phyloP scores from a whole-genome alignment of 257 asterid genomes.

The Solanum bulbocastanum region DNA sequence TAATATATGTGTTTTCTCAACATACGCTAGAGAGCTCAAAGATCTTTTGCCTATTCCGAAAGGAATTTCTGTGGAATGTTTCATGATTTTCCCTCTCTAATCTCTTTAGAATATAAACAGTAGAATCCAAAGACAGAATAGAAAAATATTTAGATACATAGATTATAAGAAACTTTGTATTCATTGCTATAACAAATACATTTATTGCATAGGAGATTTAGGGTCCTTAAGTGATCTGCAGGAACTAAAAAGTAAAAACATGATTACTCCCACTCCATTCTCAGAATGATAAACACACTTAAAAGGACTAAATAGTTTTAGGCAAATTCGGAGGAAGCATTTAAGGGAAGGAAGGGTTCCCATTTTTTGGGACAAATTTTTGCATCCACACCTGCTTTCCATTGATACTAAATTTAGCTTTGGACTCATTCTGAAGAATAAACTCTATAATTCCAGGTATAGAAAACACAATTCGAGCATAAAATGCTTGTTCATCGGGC shows the following conservation, averaged over 20 bases:
- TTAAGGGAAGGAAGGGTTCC: not conserved
- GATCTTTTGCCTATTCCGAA: not conserved
- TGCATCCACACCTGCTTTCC: constrained; percentile 69
- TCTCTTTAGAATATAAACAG: not conserved
- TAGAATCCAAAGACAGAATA: not conserved
- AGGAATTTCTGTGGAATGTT: not conserved
- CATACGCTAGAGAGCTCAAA: not conserved
- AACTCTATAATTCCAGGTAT: constrained; percentile 1
- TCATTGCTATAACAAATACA: not conserved
- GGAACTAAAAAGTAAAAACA: not conserved
- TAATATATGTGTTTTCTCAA: not conserved
- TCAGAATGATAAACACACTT: not conserved
- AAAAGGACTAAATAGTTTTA: not conserved
- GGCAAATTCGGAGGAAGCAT: not conserved
- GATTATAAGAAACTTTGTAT: not conserved
- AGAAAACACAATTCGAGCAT: constrained; percentile 36
- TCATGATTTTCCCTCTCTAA: not conserved
- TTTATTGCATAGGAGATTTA: not conserved
- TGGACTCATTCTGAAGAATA: constrained; percentile 37
- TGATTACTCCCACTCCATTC: not conserved
- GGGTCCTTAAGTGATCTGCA: not conserved
- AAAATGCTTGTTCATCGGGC: constrained; percentile 37
- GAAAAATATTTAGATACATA: not conserved
- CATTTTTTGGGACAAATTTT: constrained; percentile 19
- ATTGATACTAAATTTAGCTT: constrained; percentile 42